A percentile compares a stretch with the other conserved stretches of the same genome.
Evolutionary conservation across 257 asterid species (phyloP).

Genomic region (Solanum commersonii): DNA sequence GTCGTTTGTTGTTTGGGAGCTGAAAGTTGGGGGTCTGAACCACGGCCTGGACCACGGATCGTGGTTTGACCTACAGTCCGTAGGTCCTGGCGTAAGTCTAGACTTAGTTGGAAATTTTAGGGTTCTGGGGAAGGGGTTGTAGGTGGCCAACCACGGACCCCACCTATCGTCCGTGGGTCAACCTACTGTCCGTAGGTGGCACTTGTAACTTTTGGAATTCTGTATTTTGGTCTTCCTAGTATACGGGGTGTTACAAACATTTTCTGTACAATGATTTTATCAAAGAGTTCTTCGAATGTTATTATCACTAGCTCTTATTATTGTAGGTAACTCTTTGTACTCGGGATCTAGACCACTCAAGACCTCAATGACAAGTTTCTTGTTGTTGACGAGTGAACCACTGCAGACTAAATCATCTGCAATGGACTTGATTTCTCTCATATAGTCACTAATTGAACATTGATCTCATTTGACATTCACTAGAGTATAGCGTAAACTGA

Average conservation of each 20-base stretch:
- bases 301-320: neutral
- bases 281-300: neutral
- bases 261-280: neutral
- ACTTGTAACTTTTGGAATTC: too few relatives aligned
- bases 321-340: neutral
- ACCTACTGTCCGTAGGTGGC: too few relatives aligned
- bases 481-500: neutral
- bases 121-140: too few relatives aligned
- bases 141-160: too few relatives aligned
- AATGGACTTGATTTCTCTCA: neutral
- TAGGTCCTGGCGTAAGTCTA: too few relatives aligned
- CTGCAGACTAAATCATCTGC: neutral
- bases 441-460: too few relatives aligned
- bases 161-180: too few relatives aligned
- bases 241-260: too few relatives aligned
- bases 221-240: too few relatives aligned
- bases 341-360: neutral
- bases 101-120: too few relatives aligned
- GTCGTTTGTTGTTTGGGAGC: too few relatives aligned
- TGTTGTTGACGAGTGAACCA: neutral
- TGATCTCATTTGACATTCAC: neutral
- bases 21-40: too few relatives aligned
- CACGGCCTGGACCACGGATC: accelerated
- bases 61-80: accelerated
- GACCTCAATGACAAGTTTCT: neutral